phyloP scores from a whole-genome alignment of 2,329 filamentous ascomycete genomes.

The Gnomoniopsis sp. region DNA sequence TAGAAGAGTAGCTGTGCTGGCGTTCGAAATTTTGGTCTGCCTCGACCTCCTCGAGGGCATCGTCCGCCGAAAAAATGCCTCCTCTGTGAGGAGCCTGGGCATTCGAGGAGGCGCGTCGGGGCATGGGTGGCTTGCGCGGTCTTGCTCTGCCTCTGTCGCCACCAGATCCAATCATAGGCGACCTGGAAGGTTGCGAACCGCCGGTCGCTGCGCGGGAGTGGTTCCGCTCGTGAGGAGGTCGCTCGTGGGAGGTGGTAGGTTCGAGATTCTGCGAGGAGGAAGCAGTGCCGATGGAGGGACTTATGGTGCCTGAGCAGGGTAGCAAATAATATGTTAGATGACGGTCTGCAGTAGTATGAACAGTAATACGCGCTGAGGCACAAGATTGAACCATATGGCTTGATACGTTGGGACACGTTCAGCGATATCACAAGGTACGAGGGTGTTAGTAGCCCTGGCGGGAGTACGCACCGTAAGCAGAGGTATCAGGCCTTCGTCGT shows the following conservation, averaged over 20 bases:
- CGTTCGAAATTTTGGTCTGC: slow-evolving; percentile 53
- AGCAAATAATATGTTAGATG: slow-evolving; percentile 9
- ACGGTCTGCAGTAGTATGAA: slow-evolving; percentile 1
- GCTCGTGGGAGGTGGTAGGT: slow-evolving; percentile 18
- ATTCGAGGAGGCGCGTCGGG: slow-evolving; percentile 72
- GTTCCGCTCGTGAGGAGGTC: slow-evolving; percentile 26
- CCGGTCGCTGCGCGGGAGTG: slow-evolving; percentile 40
- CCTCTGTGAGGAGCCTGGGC: slow-evolving; percentile 71
- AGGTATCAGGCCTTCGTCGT: slow-evolving; percentile 51
- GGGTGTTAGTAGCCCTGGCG: not conserved
- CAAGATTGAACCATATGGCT: not conserved
- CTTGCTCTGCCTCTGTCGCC: slow-evolving; percentile 48
- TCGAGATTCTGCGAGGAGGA: slow-evolving; percentile 18
- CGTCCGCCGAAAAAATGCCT: slow-evolving; percentile 86
- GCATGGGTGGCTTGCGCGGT: slow-evolving; percentile 69
- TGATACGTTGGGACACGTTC: not conserved
- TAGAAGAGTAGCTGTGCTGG: slow-evolving; percentile 38
- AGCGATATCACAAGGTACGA: slow-evolving; percentile 3
- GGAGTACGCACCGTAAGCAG: slow-evolving; percentile 49
- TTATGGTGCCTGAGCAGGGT: slow-evolving; percentile 30
- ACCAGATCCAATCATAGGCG: slow-evolving; percentile 42
- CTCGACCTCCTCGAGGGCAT: slow-evolving; percentile 77
- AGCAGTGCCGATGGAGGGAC: slow-evolving; percentile 25
- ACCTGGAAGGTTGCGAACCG: slow-evolving; percentile 32
- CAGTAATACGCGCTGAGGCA: not conserved